Conservation (phyloP, 495 filamentous ascomycete species). For the Ramalina intermedia region DNA sequence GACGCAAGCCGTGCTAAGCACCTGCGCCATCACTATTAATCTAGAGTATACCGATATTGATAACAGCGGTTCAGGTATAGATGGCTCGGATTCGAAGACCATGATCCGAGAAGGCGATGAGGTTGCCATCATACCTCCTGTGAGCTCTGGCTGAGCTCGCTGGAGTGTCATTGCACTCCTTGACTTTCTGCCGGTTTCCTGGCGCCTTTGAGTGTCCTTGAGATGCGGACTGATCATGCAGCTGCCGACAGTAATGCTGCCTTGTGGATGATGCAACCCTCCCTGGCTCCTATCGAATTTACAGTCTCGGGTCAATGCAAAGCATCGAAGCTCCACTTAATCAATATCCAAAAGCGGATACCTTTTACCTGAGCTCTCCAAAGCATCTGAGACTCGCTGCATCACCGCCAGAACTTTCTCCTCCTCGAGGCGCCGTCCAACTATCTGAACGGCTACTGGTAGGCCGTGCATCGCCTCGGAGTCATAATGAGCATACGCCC, state of each 20-base stretch:
- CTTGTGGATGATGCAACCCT: background rate
- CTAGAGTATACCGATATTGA: conserved; percentile 72
- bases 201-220: no score
- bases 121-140: conserved; percentile 92
- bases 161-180: background rate
- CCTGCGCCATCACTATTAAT: conserved; percentile 75
- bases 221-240: no score
- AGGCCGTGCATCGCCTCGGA: conserved; percentile 70
- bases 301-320: no score
- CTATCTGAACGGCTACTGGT: conserved; percentile 76
- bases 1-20: conserved; percentile 50
- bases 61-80: conserved; percentile 13
- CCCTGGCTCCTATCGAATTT: no score
- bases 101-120: conserved; percentile 70
- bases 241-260: no score
- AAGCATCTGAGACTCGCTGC: conserved; percentile 57
- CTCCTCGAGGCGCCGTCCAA: conserved; percentile 73
- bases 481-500: conserved; percentile 83
- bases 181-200: background rate
- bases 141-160: conserved; percentile 56
- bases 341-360: conserved; percentile 54
- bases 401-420: conserved; percentile 85
- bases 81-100: conserved; percentile 21
- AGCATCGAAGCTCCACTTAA: background rate
- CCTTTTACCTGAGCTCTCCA: conserved; percentile 45